These are phyloP conservation scores for Lentinula raphanica DNA, from an alignment of 768 basidiomycete genomes.

Conservation along the genomic window DNA sequence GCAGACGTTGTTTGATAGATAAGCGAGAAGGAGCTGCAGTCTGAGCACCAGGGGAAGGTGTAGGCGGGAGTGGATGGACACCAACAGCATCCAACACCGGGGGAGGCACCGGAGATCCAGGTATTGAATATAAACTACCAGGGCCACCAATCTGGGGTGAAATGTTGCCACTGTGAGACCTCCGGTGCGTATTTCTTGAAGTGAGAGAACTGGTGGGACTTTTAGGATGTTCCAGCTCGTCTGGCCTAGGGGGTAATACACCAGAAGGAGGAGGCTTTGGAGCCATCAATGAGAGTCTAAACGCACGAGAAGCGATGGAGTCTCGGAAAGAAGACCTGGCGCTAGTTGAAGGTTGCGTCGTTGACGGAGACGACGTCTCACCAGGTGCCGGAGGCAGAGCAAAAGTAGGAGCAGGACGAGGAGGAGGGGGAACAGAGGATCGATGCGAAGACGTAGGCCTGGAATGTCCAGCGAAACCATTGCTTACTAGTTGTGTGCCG, in stretches of 20 bases:
- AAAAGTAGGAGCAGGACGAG: slow-evolving; percentile 64
- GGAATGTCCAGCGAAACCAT: neutral
- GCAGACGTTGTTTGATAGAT: slow-evolving; percentile 59
- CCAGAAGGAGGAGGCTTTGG: slow-evolving; percentile 62
- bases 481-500: neutral
- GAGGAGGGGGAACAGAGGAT: slow-evolving; percentile 64
- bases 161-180: slow-evolving; percentile 5
- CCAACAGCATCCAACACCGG: slow-evolving; percentile 14
- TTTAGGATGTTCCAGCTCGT: slow-evolving; percentile 31
- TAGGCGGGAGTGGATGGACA: slow-evolving; percentile 35
- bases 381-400: slow-evolving; percentile 66
- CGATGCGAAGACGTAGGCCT: slow-evolving; percentile 35
- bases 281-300: slow-evolving; percentile 54
- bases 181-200: neutral
- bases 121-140: slow-evolving; percentile 31
- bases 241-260: slow-evolving; percentile 62
- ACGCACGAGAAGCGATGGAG: slow-evolving; percentile 50
- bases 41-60: slow-evolving; percentile 19
- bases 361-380: slow-evolving; percentile 24
- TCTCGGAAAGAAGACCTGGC: slow-evolving; percentile 42
- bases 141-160: slow-evolving; percentile 18
- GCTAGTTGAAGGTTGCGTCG: slow-evolving; percentile 14
- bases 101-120: slow-evolving; percentile 39
- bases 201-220: neutral
- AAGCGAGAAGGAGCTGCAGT: slow-evolving; percentile 25